Evolutionary conservation across 768 basidiomycete species (phyloP), one percentile per base, ranked within the genome.

Genomic region (Hericium alpestre): DNA sequence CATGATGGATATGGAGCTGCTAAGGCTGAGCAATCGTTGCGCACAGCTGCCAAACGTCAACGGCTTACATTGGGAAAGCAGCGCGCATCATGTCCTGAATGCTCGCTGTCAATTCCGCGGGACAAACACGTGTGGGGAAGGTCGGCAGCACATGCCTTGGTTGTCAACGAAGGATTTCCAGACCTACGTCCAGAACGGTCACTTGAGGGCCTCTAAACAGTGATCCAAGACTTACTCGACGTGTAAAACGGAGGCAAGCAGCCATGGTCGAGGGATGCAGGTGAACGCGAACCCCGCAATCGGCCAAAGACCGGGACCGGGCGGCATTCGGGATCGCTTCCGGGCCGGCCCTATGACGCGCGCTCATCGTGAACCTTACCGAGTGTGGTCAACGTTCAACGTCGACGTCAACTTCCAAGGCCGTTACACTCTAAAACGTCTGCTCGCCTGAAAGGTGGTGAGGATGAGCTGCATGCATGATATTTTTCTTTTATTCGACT

Each of bases 161-260:
- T 82, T 87, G 48, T 84, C 80, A 2, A 90, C 60, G 65, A 92
- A 91, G 5, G 86, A 88, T 65, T 81, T 79, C 90, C 89, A 91
- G 54, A 91, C 89, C 88, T 87, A 65, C 41, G 20, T 15, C 9
- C 16, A 51, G 48, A 65, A 8, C 10, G 38, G 49, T 56, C 49
- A 60, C n/a, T 39, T 46, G 20, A 18, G 22, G 18, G 8, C 13
- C 8, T 20, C n/a, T 39, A 50, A 40, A 38, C 23, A 55, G 47
- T 6, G 20, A 2, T 38, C 46, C 41, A 2, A 55, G 3, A 58
- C 75, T 59, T 64, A 82, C 87, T 63, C 79, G 72, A 51, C 76
- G 77, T 39, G 85, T 88, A 65, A 88, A 89, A 41, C 83, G 80
- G 58, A 87, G 66, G 67, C 85, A 89, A 12, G 84, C 86, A 58